These are phyloP conservation scores for Alternaria novae-zelandiae DNA, from an alignment of 2,329 filamentous ascomycete species.

Conservation along the genomic window DNA sequence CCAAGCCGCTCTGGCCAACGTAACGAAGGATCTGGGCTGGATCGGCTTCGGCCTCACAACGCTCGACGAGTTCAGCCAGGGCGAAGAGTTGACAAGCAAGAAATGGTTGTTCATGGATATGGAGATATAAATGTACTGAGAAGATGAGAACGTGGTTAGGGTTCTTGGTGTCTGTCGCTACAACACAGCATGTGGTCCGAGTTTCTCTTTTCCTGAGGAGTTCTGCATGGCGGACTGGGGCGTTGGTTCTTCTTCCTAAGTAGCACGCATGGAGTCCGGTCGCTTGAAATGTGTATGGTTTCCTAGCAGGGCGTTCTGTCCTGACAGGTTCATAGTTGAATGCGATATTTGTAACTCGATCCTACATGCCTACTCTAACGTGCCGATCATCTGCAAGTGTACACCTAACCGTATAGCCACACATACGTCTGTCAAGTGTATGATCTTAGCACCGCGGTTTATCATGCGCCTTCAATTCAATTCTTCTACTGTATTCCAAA, in stretches of 20 bases:
- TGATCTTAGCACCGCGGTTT: background rate
- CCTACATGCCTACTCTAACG: background rate
- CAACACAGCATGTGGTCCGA: background rate
- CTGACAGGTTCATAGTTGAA: background rate
- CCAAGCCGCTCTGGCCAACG: constrained; percentile 66
- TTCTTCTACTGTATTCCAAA: background rate
- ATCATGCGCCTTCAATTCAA: background rate
- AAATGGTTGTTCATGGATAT: constrained; percentile 88
- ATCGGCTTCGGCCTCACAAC: constrained; percentile 87
- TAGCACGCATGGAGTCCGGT: constrained; percentile 7
- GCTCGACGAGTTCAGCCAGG: constrained; percentile 74
- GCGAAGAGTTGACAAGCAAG: constrained; percentile 68
- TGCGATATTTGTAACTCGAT: background rate
- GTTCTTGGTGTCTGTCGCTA: background rate
- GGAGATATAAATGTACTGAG: constrained; percentile 65
- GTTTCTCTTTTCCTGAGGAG: background rate
- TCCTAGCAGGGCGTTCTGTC: constrained; percentile 2
- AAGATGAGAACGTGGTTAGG: background rate
- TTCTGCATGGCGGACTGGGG: background rate
- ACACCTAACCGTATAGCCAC: background rate
- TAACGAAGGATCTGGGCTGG: constrained; percentile 88
- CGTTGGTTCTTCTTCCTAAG: background rate
- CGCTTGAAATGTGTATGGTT: background rate
- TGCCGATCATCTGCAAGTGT: too few species aligned
- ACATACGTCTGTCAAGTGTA: background rate